These are phyloP conservation scores for Psilocybe tampanensis DNA, from an alignment of 768 basidiomycete species.

Conservation along the genomic window DNA sequence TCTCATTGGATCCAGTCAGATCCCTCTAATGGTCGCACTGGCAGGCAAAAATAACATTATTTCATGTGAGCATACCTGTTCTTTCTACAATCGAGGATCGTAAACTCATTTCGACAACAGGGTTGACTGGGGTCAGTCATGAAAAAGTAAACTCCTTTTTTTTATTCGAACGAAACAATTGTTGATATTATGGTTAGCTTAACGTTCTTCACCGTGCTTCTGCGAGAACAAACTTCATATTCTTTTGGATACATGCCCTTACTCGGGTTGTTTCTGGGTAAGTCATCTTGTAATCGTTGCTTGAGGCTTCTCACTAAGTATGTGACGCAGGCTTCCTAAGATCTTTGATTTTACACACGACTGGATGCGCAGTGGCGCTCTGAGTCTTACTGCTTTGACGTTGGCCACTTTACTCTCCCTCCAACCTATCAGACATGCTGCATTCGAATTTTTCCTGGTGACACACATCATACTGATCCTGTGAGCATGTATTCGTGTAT, in stretches of 20 bases:
- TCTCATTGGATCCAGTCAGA: slow-evolving; percentile 46
- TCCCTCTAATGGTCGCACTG: slow-evolving; percentile 54
- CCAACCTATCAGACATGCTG: slow-evolving; percentile 38
- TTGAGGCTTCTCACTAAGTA: slow-evolving; percentile 3
- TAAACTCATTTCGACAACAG: slow-evolving; percentile 22
- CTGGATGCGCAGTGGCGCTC: slow-evolving; percentile 37
- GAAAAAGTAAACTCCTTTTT: slow-evolving; percentile 39
- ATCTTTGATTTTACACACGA: slow-evolving; percentile 36
- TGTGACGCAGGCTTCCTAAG: slow-evolving; percentile 32
- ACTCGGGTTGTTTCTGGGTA: slow-evolving; percentile 31
- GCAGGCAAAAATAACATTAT: slow-evolving; percentile 62
- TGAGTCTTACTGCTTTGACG: slow-evolving; percentile 35
- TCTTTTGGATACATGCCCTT: slow-evolving; percentile 47
- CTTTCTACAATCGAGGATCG: not conserved
- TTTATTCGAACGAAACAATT: not conserved
- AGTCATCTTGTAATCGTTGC: not conserved
- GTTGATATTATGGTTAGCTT: slow-evolving; percentile 28
- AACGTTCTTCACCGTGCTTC: slow-evolving; percentile 49
- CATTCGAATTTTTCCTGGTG: slow-evolving; percentile 45
- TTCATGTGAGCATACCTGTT: slow-evolving; percentile 37
- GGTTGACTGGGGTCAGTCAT: slow-evolving; percentile 54
- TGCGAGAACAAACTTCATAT: slow-evolving; percentile 40
- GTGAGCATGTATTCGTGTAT: slow-evolving; percentile 22
- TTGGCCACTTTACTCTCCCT: slow-evolving; percentile 39
- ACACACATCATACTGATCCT: slow-evolving; percentile 32